phyloP scores from a whole-genome alignment of 345 rosid genomes.

The Arabidopsis suecica region DNA sequence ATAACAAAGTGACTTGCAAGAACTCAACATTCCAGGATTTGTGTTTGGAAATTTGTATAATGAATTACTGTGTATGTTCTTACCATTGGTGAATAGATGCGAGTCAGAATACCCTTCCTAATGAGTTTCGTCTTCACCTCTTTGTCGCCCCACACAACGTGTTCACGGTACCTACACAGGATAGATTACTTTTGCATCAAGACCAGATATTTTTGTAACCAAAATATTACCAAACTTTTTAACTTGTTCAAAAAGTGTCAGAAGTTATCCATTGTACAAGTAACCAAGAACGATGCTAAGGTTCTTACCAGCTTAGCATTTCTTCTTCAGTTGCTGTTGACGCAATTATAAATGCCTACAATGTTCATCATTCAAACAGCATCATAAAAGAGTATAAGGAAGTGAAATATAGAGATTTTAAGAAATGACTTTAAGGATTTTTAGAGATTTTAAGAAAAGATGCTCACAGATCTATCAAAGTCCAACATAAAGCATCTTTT shows the following conservation, averaged over 20 bases:
- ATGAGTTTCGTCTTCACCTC: constrained; percentile 74
- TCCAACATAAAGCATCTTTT: constrained; percentile 99
- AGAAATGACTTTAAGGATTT: not conserved
- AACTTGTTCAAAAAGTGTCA: constrained; percentile 13
- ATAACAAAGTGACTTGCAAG: not conserved
- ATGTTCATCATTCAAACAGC: constrained; percentile 23
- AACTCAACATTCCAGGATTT: not conserved
- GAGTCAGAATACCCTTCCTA: constrained; percentile 83
- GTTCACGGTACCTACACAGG: constrained; percentile 78
- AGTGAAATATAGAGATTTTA: not conserved
- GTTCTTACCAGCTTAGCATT: constrained; percentile 82
- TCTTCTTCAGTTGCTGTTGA: constrained; percentile 95
- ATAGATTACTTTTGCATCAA: constrained; percentile 8
- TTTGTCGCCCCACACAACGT: constrained; percentile 89
- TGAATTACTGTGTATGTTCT: constrained; percentile 24
- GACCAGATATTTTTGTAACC: not conserved
- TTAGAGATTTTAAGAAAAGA: constrained; percentile 8
- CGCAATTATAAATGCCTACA: constrained; percentile 97
- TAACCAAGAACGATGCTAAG: constrained; percentile 6
- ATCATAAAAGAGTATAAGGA: not conserved
- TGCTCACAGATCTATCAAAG: constrained; percentile 90
- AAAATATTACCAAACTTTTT: not conserved
- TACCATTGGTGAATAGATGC: constrained; percentile 94
- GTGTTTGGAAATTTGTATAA: constrained; percentile 14
- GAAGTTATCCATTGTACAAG: not conserved